Conservation (phyloP, 2,329 filamentous ascomycete genomes). For the Sporothrix variecibatus region DNA sequence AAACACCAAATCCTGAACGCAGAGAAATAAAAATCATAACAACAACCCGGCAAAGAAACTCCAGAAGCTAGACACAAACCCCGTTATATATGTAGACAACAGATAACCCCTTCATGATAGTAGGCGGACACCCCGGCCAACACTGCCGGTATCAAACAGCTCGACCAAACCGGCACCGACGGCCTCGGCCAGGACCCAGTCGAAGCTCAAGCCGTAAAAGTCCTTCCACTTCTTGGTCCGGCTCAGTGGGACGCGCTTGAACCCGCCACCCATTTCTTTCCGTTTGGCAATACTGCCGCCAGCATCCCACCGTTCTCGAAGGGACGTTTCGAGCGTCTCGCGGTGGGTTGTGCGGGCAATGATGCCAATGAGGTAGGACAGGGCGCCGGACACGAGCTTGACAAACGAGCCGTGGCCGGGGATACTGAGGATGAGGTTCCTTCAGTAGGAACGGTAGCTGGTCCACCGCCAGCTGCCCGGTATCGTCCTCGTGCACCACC, state of each 20-base stretch:
- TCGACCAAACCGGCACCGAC: slow-evolving; percentile 70
- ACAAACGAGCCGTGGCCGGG: slow-evolving; percentile 68
- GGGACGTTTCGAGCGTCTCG: slow-evolving; percentile 62
- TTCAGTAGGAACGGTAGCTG: slow-evolving; percentile 17
- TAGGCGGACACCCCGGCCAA: slow-evolving; percentile 65
- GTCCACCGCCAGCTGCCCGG: not conserved
- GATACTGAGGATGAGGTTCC: slow-evolving; percentile 61
- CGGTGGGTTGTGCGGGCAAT: slow-evolving; percentile 61
- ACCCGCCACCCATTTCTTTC: slow-evolving; percentile 45
- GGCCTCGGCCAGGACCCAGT: slow-evolving; percentile 71
- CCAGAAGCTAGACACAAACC: not conserved
- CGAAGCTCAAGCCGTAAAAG: slow-evolving; percentile 69
- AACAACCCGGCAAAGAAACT: not conserved
- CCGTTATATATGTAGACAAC: not conserved
- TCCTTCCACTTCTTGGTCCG: slow-evolving; percentile 69
- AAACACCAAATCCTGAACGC: not conserved
- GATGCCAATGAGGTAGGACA: slow-evolving; percentile 62
- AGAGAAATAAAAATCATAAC: not conserved
- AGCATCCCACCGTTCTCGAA: slow-evolving; percentile 72
- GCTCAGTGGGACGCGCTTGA: slow-evolving; percentile 54
- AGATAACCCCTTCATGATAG: slow-evolving; percentile 3
- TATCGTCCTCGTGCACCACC: slow-evolving; percentile 41
- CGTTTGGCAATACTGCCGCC: slow-evolving; percentile 41
- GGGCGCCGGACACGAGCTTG: slow-evolving; percentile 62
- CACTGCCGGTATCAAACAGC: slow-evolving; percentile 72